Conservation (phyloP, 176 grass and related monocot species). For the Oryza glumipatula region DNA sequence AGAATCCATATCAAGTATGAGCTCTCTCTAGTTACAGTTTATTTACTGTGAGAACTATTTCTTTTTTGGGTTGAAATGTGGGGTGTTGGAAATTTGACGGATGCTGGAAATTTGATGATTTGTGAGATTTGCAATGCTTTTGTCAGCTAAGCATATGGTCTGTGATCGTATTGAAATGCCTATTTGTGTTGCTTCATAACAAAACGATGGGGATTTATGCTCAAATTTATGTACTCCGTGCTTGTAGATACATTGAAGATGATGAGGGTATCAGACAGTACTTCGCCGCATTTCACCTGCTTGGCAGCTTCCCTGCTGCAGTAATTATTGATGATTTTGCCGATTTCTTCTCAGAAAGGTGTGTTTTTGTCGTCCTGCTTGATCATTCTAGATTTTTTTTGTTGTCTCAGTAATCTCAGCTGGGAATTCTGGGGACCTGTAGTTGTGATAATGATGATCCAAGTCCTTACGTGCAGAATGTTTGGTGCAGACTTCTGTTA, state of each 20-base stretch:
- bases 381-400: neutral
- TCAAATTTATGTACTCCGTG: constrained; percentile 12
- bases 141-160: neutral
- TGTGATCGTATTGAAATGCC: neutral
- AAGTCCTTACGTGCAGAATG: neutral
- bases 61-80: neutral
- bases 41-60: neutral
- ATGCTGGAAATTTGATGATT: too few relatives aligned
- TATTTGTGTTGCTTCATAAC: neutral
- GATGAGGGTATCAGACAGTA: constrained; percentile 76
- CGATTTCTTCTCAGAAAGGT: constrained; percentile 75
- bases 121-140: neutral
- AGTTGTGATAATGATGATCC: constrained; percentile 9
- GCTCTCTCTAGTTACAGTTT: neutral
- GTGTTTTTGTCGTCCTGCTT: constrained; percentile 6
- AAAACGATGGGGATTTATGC: neutral
- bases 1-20: constrained; percentile 88
- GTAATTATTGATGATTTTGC: constrained; percentile 95
- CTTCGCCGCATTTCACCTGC: constrained; percentile 87
- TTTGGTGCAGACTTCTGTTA: neutral
- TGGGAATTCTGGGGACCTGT: neutral
- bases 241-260: constrained; percentile 76
- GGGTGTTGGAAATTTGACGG: neutral
- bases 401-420: neutral
- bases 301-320: constrained; percentile 64